These are phyloP conservation scores for Lecanicillium sp. DNA, from an alignment of 2,329 filamentous ascomycete genomes.

Conservation along the genomic window DNA sequence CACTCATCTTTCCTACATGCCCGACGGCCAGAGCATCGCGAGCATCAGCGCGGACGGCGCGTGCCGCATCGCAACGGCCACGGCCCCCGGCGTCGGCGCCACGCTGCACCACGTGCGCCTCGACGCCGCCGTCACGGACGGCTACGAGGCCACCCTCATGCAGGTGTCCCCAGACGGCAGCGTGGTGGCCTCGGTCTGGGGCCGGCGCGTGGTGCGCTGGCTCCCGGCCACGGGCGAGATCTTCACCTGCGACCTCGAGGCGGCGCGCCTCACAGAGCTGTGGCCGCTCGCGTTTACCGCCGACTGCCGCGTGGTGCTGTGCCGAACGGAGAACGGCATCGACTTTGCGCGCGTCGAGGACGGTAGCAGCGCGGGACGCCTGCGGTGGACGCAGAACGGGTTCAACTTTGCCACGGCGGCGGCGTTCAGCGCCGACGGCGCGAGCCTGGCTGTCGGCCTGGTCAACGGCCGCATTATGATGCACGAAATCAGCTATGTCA, in stretches of 20 bases:
- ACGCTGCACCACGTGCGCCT: neutral
- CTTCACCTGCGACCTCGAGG: slow-evolving; percentile 20
- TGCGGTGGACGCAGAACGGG: neutral
- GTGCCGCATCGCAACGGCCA: neutral
- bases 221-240: slow-evolving; percentile 17
- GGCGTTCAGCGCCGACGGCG: neutral
- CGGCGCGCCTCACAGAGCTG: slow-evolving; percentile 18
- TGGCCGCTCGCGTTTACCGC: slow-evolving; percentile 25
- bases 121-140: neutral
- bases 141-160: neutral
- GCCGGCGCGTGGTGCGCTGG: slow-evolving; percentile 22
- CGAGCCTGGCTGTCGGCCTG: neutral
- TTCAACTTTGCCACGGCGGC: neutral
- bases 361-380: neutral
- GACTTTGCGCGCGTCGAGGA: slow-evolving; percentile 12
- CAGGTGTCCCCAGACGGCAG: slow-evolving; percentile 18
- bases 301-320: slow-evolving; percentile 20
- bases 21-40: neutral
- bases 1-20: neutral
- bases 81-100: neutral
- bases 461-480: neutral
- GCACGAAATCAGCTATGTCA: neutral
- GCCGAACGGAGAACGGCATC: slow-evolving; percentile 23
- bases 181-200: slow-evolving; percentile 23
- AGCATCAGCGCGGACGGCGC: neutral